These are phyloP conservation scores for Calonectria pseudoreteaudii DNA, from an alignment of 2,329 filamentous ascomycete species.

Conservation along the genomic window DNA sequence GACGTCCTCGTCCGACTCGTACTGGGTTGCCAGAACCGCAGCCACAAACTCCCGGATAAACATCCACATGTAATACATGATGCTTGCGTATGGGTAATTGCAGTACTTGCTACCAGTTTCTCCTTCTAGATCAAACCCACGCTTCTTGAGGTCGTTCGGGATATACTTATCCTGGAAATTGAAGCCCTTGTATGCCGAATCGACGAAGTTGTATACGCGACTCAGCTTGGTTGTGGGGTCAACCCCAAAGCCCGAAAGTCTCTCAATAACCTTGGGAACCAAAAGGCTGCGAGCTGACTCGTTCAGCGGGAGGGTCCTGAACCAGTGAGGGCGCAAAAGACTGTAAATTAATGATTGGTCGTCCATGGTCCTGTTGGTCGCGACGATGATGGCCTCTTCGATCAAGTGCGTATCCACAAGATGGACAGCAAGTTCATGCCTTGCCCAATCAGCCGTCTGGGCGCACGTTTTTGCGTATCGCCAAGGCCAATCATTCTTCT, in stretches of 20 bases:
- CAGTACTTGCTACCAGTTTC: conserved; percentile 23
- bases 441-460: conserved; percentile 32
- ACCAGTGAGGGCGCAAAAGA: conserved; percentile 34
- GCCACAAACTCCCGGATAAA: conserved; percentile 27
- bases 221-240: too few species aligned
- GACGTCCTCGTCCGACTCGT: not conserved
- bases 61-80: conserved; percentile 21
- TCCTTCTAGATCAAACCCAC: conserved; percentile 28
- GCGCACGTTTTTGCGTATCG: conserved; percentile 34
- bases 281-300: conserved; percentile 14
- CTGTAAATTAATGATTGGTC: too few species aligned
- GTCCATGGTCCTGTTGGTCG: conserved; percentile 31
- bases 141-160: conserved; percentile 36
- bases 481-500: conserved; percentile 35
- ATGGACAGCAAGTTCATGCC: conserved; percentile 30
- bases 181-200: conserved; percentile 31
- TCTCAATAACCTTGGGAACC: conserved; percentile 20
- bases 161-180: conserved; percentile 35
- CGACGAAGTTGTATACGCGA: not conserved
- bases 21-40: conserved; percentile 25
- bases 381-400: conserved; percentile 34
- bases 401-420: conserved; percentile 35
- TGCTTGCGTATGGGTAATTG: conserved; percentile 30
- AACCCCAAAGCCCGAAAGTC: conserved; percentile 23
- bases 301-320: conserved; percentile 30